Evolutionary conservation across 305 asterid genomes (phyloP), one percentile per base, ranked within the genome.

Genomic region (Stenogyne calaminthoides): DNA sequence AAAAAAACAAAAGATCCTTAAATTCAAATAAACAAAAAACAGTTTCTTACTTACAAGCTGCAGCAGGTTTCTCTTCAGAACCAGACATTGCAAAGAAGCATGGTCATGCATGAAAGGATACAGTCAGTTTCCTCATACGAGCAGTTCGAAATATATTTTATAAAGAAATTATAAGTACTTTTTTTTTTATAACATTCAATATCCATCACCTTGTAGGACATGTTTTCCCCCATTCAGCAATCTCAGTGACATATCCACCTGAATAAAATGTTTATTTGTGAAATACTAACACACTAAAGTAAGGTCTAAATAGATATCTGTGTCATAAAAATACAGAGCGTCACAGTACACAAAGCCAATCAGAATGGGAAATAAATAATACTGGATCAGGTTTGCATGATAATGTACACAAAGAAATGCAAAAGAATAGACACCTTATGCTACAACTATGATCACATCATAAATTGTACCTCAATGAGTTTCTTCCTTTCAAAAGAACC

Each of bases 241-340:
- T 85, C 84, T 91, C 79, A 94, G 74, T 68, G 99, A 94, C 96
- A 94, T 90, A 71, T 87, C 95, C 80, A 94, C 97, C 98, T 94
- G 88, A 76, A 80, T 59, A 73, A 81, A 80, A 79, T 66, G 54
- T 54, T 59, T 70, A 27, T 60, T 66, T 5, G 65, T 76, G 76
- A 76, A 64, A 70, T 27, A 25, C 29, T 25, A 78, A 46, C 67
- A 12, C 57, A 71, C 59, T 51, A 75, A 40, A 74, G 37, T 34
- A 9, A 57, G 9, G 47, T 46, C 5, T 16, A 67, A 62, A 75
- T 56, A 49, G 60, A 74, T 11, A 72, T 66, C 16, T 39, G 25
- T 39, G 5, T 7, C 51, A 3, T 22, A 16, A 51, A 61, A 73
- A 10, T 34, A 14, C 18, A 20, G 37, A 10, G 59, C 52, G 42